phyloP scores from a whole-genome alignment of 1,284 basidiomycete species.

The Exobasidium rhododendri region DNA sequence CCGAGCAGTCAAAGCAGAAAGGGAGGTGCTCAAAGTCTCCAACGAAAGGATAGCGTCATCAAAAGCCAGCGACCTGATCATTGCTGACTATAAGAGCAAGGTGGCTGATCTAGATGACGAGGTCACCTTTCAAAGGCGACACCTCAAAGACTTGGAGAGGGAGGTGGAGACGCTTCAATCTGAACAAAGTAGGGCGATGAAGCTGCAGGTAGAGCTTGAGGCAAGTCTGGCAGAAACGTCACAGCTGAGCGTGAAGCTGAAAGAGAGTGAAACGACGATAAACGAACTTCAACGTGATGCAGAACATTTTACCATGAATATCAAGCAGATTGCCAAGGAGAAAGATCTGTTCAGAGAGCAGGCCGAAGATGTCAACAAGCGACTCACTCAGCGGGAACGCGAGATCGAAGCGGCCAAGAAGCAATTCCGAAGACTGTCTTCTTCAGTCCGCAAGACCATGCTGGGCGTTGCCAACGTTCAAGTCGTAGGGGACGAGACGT shows the following conservation, averaged over 20 bases:
- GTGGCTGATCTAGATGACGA: slow-evolving; percentile 12
- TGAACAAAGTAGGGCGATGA: not conserved
- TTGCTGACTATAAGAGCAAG: not conserved
- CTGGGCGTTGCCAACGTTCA: not conserved
- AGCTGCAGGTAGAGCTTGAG: not conserved
- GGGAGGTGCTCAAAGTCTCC: slow-evolving; percentile 14
- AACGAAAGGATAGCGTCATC: slow-evolving; percentile 13
- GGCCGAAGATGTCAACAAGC: not conserved
- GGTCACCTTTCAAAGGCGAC: not conserved
- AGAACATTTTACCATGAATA: not conserved
- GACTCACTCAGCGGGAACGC: slow-evolving; percentile 5
- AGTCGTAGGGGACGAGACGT: not conserved
- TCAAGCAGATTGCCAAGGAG: not conserved
- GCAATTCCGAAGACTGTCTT: slow-evolving; percentile 5
- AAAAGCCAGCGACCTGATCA: not conserved
- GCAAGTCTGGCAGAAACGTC: not conserved
- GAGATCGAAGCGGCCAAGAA: slow-evolving; percentile 13
- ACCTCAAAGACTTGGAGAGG: slow-evolving; percentile 1
- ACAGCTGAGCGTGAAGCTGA: not conserved
- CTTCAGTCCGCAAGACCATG: slow-evolving; percentile 7
- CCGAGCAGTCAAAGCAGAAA: slow-evolving; percentile 11
- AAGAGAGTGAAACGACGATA: not conserved
- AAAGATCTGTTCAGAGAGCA: not conserved
- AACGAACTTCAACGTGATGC: not conserved
- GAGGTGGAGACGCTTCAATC: not conserved